Base-by-base conservation (phyloP, 1,284 basidiomycete species). In the Stygiomarasmius scandens region DNA sequence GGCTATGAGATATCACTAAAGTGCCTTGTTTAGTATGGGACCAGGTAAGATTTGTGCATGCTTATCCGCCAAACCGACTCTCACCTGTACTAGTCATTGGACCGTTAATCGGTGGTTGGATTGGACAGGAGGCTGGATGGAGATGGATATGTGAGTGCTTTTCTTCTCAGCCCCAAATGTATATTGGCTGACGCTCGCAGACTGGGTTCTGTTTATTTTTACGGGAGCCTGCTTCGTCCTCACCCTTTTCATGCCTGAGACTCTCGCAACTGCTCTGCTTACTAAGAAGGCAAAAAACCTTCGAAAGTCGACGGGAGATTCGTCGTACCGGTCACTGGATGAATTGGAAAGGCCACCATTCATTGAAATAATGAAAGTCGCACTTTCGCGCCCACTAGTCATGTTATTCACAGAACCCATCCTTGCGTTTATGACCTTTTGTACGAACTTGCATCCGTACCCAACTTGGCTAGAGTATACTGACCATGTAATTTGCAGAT, bases 131-230 rank as follows among this genome's bases (percentile, higher is more conserved):
- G 6, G 69, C 65, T 29, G 74, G 74, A 12, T 87, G 80, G 80
- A 68, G 82, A 49, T 86, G 83, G 83, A 73, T 83, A 41, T 87
- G 71, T 74, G 58, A 34, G 70, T 65, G 8, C 3, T 16, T 32
- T 14, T 32, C 3, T 32, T 34, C 29, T 25, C 9, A 23, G 20
- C 2, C 25, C 24, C 16, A 16, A 10, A 16, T 25, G 29, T 16
- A 56, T 22, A 29, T 16, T 45, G 49, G 41, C 12, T 34, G 29
- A 6, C 41, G 27, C 44, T 14, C 24, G 2, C 56, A 73, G 70
- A 81, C 69, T 87, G 85, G 83, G 77, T 85, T 49, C 71, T 85
- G 22, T 80, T 84, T 55, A 80, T 83, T 58, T 84, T 87, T 62
- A 64, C 78, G 19, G 81, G 79, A 27, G 62, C 74, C 20, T 79